Evolutionary conservation across 495 filamentous ascomycete genomes (phyloP), one percentile per base, ranked within the genome.

Genomic region (Penicillium robsamsonii): DNA sequence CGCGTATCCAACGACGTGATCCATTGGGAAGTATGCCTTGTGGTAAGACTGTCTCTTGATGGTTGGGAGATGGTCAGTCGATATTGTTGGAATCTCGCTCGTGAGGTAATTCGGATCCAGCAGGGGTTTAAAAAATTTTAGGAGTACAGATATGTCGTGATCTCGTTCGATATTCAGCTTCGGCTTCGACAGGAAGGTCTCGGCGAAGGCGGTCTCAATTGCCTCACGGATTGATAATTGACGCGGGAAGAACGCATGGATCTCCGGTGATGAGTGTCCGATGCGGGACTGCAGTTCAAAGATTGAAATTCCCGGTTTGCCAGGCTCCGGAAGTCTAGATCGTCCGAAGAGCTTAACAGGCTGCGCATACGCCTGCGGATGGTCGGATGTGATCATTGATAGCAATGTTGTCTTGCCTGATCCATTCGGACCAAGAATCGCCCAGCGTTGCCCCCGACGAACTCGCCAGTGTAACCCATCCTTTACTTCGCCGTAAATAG

Each of bases 261-360:
- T 88, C 67, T 98, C 94, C 0, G 94, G 95, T 44, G 88, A 92
- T 2, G 91, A 91, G 63, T 97, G 91, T 17, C 94, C 94, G 50
- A 97, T 87, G 17, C 91, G 87, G 2, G 85, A 79, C 66, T 97
- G 93, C 37, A 98, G 84, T 48, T 96, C 92, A 72, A 95, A 96
- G 53, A 96, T 84, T 4, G 91, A 94, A 27, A 96, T 83, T 1
- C 90, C 92, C 0, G 81, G 83, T 47, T 82, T 63, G 13, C 88
- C 91, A 0, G 78, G 79, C 47, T 86, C 80, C 1, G 92, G 91
- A 3, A 96, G 79, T 9, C 94, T 83, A 43, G 86, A 86, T 22
- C 86, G 85, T 2, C 91, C 90, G 59, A 98, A 96, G 37, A 96
- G 75, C 57, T 82, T 84, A 47, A 98, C 87, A 15, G 92, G 92